Base-by-base conservation (phyloP, 495 filamentous ascomycete genomes). In the Friedmanniomyces endolithicus region DNA sequence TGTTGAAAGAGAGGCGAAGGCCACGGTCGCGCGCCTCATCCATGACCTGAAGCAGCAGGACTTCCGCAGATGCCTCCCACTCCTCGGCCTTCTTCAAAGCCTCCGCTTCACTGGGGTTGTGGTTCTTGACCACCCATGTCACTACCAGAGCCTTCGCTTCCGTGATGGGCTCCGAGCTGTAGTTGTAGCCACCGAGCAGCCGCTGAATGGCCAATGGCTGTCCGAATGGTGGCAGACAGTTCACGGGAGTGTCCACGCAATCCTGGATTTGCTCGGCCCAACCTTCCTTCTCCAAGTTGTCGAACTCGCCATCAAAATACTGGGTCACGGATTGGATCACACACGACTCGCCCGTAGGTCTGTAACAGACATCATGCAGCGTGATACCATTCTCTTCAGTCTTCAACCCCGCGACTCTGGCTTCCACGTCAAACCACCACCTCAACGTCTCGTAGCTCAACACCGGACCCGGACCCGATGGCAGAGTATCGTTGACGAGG, bases 71-170 rank as follows among this genome's bases (percentile, higher is more conserved):
- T 52, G 81, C 74, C 66, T 98, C 92, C 87, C 87, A 98, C 64
- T 94, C 87, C 69, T 87, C 85, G 9, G 90, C 88, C 44, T 75
- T 78, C 39, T 73, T 72, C 54, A 90, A 75, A 29, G 12, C 37
- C 19, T 79, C 82, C 22, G 72, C 63, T 1, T 83, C 83, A 11
- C 80, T 86, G 65, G 90, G 86, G 0, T 76, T 75, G 68, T 84
- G 75, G 55, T 97, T 98, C 57, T 85, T 90, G 31, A 97, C 78
- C n/a, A 98, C 92, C 94, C 94, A 98, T 0, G 92, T 96, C 6
- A 84, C 78, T 14, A 95, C 82, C 61, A 96, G 75, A 2, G 94
- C 90, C 47, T 78, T 67, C 8, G 90, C 78, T 39, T 89, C 80
- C 0, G 85, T 71, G n/a, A 88, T 75, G 61, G 76, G 76, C 11